phyloP scores from a whole-genome alignment of 768 basidiomycete species.

The Exidia glandulosa region DNA sequence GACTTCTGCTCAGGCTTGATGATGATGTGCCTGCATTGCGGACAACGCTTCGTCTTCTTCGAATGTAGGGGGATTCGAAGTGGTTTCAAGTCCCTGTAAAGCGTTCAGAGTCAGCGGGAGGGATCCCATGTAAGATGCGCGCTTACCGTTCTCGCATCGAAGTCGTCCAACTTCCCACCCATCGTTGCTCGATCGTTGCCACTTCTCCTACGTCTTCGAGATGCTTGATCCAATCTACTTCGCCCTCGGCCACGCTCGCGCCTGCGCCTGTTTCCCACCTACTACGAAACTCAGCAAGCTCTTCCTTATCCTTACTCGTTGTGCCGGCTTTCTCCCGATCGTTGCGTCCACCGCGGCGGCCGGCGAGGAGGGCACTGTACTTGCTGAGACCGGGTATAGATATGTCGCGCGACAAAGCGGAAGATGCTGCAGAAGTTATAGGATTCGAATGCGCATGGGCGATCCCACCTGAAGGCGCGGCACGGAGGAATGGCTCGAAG shows the following conservation, averaged over 20 bases:
- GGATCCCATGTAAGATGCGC: not conserved
- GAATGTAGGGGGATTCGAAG: constrained; percentile 86
- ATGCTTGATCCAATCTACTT: constrained; percentile 59
- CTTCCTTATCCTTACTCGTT: constrained; percentile 39
- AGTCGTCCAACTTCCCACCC: constrained; percentile 68
- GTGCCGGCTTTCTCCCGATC: constrained; percentile 50
- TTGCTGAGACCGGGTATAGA: constrained; percentile 63
- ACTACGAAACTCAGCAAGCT: constrained; percentile 67
- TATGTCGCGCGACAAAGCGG: constrained; percentile 75
- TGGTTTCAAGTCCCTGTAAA: constrained; percentile 65
- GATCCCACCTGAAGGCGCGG: constrained; percentile 46
- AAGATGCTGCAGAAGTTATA: constrained; percentile 82
- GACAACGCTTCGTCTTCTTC: constrained; percentile 92
- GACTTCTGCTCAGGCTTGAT: constrained; percentile 98
- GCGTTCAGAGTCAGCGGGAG: constrained; percentile 1
- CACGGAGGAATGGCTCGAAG: constrained; percentile 89
- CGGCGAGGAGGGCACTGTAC: constrained; percentile 50
- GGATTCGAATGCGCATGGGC: constrained; percentile 59
- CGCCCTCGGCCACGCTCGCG: constrained; percentile 51
- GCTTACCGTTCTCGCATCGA: constrained; percentile 56
- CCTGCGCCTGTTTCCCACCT: constrained; percentile 54
- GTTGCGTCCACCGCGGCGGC: constrained; percentile 30
- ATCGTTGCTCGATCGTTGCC: constrained; percentile 65
- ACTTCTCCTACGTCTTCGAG: constrained; percentile 53
- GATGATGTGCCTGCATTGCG: constrained; percentile 86